These are phyloP conservation scores for Russula compacta DNA, from an alignment of 768 basidiomycete genomes.

Conservation along the genomic window DNA sequence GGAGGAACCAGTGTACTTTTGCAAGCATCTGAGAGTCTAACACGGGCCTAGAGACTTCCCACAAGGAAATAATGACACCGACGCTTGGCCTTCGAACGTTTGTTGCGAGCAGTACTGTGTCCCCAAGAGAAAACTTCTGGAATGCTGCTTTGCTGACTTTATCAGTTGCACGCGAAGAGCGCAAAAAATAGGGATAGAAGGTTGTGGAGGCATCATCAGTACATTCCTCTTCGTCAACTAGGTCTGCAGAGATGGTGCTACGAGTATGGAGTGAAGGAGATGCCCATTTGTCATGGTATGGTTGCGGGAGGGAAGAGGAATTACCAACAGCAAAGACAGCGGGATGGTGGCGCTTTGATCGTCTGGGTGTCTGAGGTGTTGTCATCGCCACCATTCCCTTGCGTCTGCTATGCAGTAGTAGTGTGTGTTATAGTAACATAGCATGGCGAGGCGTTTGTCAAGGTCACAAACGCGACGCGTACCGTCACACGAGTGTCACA, in stretches of 20 bases:
- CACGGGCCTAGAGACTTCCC: constrained; percentile 41
- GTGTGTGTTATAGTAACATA: too few relatives aligned
- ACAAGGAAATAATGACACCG: constrained; percentile 63
- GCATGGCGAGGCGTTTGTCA: too few relatives aligned
- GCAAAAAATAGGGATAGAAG: constrained; percentile 12
- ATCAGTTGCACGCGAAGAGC: constrained; percentile 1
- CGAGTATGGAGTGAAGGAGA: constrained; percentile 13
- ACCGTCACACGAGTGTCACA: too few relatives aligned
- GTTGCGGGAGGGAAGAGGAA: not conserved
- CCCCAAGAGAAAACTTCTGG: constrained; percentile 47
- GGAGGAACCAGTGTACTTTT: constrained; percentile 68
- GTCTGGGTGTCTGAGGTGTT: constrained; percentile 15
- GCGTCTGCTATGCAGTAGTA: not conserved
- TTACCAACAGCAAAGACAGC: not conserved
- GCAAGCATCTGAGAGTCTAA: constrained; percentile 39
- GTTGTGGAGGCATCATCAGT: not conserved
- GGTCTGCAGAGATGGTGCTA: constrained; percentile 11
- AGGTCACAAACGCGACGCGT: not conserved
- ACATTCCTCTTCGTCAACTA: constrained; percentile 17
- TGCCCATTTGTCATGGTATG: constrained; percentile 10
- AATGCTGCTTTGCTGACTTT: not conserved
- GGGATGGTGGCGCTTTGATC: constrained; percentile 19
- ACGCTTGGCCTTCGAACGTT: constrained; percentile 44
- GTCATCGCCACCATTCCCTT: not conserved
- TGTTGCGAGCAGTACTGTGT: constrained; percentile 54